These are phyloP conservation scores for Tylopilus cervinicoccineus DNA, from an alignment of 768 basidiomycete species.

Conservation along the genomic window DNA sequence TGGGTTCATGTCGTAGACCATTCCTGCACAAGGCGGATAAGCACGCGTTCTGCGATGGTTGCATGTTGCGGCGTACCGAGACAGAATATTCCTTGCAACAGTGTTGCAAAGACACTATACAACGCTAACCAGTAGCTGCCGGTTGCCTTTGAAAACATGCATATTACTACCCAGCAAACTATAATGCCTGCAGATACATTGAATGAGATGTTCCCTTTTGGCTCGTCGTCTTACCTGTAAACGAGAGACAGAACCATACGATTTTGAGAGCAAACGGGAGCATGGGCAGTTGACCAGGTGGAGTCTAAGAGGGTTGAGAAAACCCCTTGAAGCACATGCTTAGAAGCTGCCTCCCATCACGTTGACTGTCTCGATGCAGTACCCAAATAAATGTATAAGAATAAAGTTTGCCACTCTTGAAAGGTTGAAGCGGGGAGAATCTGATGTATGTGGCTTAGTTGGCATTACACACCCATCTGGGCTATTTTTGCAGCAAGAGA, in stretches of 20 bases:
- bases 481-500: not conserved
- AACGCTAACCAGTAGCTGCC: constrained; percentile 45
- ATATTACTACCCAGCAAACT: constrained; percentile 46
- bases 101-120: constrained; percentile 48
- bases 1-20: constrained; percentile 63
- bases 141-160: constrained; percentile 41
- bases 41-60: not conserved
- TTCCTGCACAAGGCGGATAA: constrained; percentile 36
- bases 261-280: constrained; percentile 53
- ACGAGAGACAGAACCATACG: constrained; percentile 54
- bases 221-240: constrained; percentile 39
- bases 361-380: not conserved
- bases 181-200: constrained; percentile 39
- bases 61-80: constrained; percentile 40
- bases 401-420: not conserved
- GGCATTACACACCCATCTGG: not conserved
- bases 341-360: not conserved
- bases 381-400: not conserved
- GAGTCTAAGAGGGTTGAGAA: not conserved
- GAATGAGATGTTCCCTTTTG: not conserved
- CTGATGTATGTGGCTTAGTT: not conserved
- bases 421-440: not conserved
- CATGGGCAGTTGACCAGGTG: constrained; percentile 32
- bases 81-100: constrained; percentile 55
- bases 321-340: not conserved